Percentiles rank a stretch among this genome's conserved stretches.
These are phyloP conservation scores for Penicillium paxilli DNA, from an alignment of 495 filamentous ascomycete genomes.

Conservation along the genomic window DNA sequence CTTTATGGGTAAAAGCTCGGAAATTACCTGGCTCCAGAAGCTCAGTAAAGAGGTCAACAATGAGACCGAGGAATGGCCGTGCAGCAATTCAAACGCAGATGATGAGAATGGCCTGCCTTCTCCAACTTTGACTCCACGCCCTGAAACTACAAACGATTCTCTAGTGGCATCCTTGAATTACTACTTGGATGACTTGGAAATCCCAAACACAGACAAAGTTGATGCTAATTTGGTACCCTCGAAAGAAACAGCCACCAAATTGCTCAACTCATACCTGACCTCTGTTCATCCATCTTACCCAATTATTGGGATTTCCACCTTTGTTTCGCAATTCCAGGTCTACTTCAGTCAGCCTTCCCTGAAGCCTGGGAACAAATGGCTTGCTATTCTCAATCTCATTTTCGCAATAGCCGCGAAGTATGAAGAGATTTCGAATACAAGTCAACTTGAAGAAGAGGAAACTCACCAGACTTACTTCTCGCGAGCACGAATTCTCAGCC, in stretches of 20 bases:
- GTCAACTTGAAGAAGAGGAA: conserved; percentile 46
- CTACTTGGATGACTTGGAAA: conserved; percentile 53
- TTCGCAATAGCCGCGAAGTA: conserved; percentile 61
- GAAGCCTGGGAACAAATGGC: conserved; percentile 47
- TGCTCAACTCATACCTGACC: conserved; percentile 58
- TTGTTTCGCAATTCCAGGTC: conserved; percentile 50
- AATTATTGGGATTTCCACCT: conserved; percentile 55
- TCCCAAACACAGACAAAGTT: conserved; percentile 43
- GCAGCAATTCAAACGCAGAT: conserved; percentile 12
- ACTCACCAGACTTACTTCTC: conserved; percentile 58
- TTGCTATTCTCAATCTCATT: conserved; percentile 62
- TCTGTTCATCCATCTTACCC: conserved; percentile 63
- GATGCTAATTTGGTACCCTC: conserved; percentile 52
- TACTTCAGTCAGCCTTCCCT: conserved; percentile 42
- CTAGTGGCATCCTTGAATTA: conserved; percentile 38
- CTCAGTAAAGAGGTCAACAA: conserved; percentile 36
- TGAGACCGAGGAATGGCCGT: conserved; percentile 27
- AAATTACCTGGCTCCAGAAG: conserved; percentile 58
- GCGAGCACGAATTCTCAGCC: conserved; percentile 50
- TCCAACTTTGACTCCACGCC: conserved; percentile 25
- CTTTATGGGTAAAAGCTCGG: conserved; percentile 62
- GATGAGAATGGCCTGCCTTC: conserved; percentile 28
- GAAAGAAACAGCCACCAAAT: conserved; percentile 48
- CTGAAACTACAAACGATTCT: conserved; percentile 26
- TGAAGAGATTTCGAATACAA: conserved; percentile 42